Evolutionary conservation across 208 protist genomes (phyloP), one percentile per base, ranked within the genome.

Genomic region (Blastocrithidia nonstop): DNA sequence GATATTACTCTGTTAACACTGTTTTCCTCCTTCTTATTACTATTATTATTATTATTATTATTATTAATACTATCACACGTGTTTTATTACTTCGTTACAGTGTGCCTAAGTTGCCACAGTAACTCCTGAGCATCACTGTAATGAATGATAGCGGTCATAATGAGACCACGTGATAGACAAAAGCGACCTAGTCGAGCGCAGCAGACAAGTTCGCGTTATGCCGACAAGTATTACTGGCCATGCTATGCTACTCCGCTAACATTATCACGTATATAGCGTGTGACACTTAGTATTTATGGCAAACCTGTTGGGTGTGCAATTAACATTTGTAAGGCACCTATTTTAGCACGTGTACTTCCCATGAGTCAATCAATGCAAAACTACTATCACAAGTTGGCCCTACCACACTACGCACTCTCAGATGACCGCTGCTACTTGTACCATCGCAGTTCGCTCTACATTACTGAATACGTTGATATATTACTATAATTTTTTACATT

Each of bases 171-270:
- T 7, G 70, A 60, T 17, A 61, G 29, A 49, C 70, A 77, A 50
- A 61, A 79, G 28, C 75, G 69, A 15, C 63, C 59, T 8, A 76
- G 56, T 6, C 72, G 72, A 51, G 71, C 39, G 13, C 73, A 31
- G 26, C 65, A 74, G 23, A 65, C 46, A 26, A 82, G 41, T 53
- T 82, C 72, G 11, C 53, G 46, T 16, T 51, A 42, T 4, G 54
- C 29, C 1, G 67, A 67, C 9, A 82, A 50, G 36, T 78, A 68
- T 5, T 40, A 41, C 11, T 64, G 33, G n/a, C 61, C 57, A 19
- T 62, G 64, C 38, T 61, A 40, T 23, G 68, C 47, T 8, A 82
- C 57, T 8, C 55, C 27, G 5, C 33, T 40, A 29, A 83, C 73
- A 19, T 56, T 38, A 21, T 66, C 62, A 15, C 69, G 57, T 23